phyloP scores from a whole-genome alignment of 306 rosid species.

The Prunus kanzakura region DNA sequence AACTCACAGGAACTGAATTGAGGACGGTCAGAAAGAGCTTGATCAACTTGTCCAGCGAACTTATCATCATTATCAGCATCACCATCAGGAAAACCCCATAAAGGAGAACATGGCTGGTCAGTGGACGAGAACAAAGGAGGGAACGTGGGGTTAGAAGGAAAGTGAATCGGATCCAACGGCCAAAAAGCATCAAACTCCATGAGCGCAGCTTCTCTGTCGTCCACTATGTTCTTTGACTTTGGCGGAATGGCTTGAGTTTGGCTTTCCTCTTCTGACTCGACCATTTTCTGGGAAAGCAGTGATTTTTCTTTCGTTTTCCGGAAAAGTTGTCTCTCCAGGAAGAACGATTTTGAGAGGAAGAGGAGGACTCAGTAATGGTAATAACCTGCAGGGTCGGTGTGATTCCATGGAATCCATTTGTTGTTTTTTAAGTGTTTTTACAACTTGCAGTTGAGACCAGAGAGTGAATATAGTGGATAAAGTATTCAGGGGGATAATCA shows the following conservation, averaged over 20 bases:
- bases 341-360: not conserved
- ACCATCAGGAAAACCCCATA: too few relatives aligned
- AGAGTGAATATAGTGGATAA: not conserved
- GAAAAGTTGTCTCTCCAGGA: slow-evolving; percentile 4
- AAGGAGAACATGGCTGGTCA: too few relatives aligned
- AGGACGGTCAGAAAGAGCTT: slow-evolving; percentile 26
- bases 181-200: slow-evolving; percentile 83
- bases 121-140: too few relatives aligned
- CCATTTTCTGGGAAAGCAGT: slow-evolving; percentile 30
- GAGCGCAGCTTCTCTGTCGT: slow-evolving; percentile 11
- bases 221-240: slow-evolving; percentile 28
- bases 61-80: too few relatives aligned
- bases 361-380: not conserved
- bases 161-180: slow-evolving; percentile 66
- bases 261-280: slow-evolving; percentile 56
- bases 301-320: not conserved
- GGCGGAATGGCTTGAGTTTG: slow-evolving; percentile 24
- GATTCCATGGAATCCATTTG: slow-evolving; percentile 27
- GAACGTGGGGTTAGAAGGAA: slow-evolving; percentile 20
- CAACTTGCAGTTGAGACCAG: slow-evolving; percentile 11
- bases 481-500: slow-evolving; percentile 8
- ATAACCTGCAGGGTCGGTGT: not conserved
- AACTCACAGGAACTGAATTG: slow-evolving; percentile 53
- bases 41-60: too few relatives aligned
- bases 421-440: not conserved